These are phyloP conservation scores for Phyllosticta citrichinensis DNA, from an alignment of 2,329 filamentous ascomycete species.

Conservation along the genomic window DNA sequence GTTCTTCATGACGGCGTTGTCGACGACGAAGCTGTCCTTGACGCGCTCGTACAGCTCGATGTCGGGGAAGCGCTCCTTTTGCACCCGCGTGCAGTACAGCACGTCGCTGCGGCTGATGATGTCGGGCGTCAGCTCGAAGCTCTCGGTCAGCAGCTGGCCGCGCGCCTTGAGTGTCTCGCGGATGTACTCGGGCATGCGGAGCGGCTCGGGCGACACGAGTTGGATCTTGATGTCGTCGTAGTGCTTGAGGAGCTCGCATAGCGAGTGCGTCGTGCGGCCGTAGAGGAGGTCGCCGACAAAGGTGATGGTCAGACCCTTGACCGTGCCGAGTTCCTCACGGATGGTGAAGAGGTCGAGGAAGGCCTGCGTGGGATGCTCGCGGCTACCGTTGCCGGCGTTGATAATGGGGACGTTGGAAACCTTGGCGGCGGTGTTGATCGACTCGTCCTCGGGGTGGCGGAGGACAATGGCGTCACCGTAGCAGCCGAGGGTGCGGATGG, in stretches of 20 bases:
- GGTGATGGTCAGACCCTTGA: slow-evolving; percentile 90
- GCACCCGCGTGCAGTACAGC: slow-evolving; percentile 91
- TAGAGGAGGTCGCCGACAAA: slow-evolving; percentile 91
- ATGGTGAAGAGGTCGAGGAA: slow-evolving; percentile 98
- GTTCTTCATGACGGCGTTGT: slow-evolving; percentile 80
- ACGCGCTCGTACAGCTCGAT: slow-evolving; percentile 72
- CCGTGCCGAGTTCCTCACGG: slow-evolving; percentile 90
- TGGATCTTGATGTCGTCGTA: slow-evolving; percentile 84
- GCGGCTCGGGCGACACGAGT: slow-evolving; percentile 71
- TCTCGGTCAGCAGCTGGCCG: slow-evolving; percentile 68
- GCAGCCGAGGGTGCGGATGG: slow-evolving; percentile 83
- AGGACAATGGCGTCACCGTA: slow-evolving; percentile 95
- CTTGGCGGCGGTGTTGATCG: slow-evolving; percentile 72
- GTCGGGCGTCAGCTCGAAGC: slow-evolving; percentile 70
- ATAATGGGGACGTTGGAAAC: slow-evolving; percentile 87
- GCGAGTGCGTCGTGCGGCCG: slow-evolving; percentile 87
- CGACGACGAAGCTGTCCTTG: slow-evolving; percentile 80
- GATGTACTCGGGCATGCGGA: slow-evolving; percentile 67
- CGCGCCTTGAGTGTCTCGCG: slow-evolving; percentile 60
- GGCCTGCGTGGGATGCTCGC: slow-evolving; percentile 94
- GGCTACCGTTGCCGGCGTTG: slow-evolving; percentile 92
- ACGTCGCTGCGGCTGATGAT: slow-evolving; percentile 82
- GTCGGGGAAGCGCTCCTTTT: slow-evolving; percentile 90
- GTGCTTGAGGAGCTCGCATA: slow-evolving; percentile 87
- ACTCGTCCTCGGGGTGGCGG: slow-evolving; percentile 76